phyloP scores from a whole-genome alignment of 768 basidiomycete genomes.

The Kondoa subrosea region DNA sequence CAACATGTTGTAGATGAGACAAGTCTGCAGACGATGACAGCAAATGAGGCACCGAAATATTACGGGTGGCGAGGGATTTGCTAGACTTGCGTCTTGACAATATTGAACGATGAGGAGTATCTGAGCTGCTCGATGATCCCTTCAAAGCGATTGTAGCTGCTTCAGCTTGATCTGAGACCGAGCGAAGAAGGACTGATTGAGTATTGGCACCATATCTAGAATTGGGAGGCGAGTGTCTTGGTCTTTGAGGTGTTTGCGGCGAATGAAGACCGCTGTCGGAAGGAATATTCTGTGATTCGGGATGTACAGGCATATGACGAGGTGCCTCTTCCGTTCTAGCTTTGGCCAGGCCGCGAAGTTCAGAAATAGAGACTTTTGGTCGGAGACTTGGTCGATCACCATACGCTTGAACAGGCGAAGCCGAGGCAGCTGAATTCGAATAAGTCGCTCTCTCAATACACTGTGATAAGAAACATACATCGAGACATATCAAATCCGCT shows the following conservation, averaged over 20 bases:
- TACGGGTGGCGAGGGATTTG: neutral
- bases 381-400: neutral
- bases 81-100: conserved; percentile 5
- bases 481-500: neutral
- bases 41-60: conserved; percentile 4
- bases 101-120: neutral
- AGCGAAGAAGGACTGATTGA: conserved; percentile 26
- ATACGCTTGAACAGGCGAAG: neutral
- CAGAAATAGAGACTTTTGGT: neutral
- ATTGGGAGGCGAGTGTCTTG: no score
- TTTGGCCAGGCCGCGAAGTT: neutral
- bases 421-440: neutral
- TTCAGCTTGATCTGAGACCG: conserved; percentile 27
- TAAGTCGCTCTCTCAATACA: neutral
- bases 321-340: neutral
- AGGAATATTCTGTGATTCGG: neutral
- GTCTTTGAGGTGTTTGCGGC: neutral
- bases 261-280: neutral
- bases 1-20: neutral
- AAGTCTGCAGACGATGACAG: conserved; percentile 1
- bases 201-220: conserved; percentile 15
- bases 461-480: neutral
- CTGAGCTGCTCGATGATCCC: conserved; percentile 14
- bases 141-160: conserved; percentile 27
- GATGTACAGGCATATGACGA: neutral